Percentiles rank a stretch among this genome's conserved stretches.
phyloP scores from a whole-genome alignment of 257 asterid species.

The Nicotiana benthamiana region DNA sequence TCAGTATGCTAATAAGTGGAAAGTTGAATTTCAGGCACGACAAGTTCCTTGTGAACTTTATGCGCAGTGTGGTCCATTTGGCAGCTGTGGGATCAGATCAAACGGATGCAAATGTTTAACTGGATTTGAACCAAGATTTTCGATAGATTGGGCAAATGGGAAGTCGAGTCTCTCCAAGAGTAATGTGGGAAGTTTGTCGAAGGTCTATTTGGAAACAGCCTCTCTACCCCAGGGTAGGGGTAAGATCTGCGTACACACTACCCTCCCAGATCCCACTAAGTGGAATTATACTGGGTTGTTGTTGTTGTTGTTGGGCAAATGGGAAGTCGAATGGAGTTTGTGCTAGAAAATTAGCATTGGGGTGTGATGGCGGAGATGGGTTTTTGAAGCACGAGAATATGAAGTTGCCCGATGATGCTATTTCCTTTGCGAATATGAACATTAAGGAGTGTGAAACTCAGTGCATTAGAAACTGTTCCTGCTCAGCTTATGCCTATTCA shows the following conservation, averaged over 20 bases:
- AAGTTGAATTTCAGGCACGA: not conserved
- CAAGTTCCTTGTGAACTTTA: not conserved
- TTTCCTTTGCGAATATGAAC: not conserved
- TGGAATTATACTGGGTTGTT: too few species aligned
- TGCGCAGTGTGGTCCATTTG: not conserved
- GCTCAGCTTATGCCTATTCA: not conserved
- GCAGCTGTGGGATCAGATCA: not conserved
- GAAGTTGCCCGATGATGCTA: not conserved
- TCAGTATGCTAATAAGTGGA: not conserved
- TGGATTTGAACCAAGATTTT: conserved; percentile 2
- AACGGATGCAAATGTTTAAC: conserved; percentile 1
- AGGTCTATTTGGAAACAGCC: too few species aligned
- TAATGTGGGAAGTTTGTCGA: too few species aligned
- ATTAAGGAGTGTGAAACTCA: not conserved
- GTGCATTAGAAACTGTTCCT: conserved; percentile 1
- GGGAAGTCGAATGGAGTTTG: not conserved
- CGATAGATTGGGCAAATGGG: not conserved
- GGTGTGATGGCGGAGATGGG: not conserved
- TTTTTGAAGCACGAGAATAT: not conserved
- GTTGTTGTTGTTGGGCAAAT: not conserved
- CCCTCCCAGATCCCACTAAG: too few species aligned
- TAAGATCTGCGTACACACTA: too few species aligned
- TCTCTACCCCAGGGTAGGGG: too few species aligned
- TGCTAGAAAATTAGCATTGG: conserved; percentile 1
- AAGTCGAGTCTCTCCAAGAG: too few species aligned